Base-by-base conservation (phyloP, 2,329 filamentous ascomycete genomes). In the Cladosporium colombiae region DNA sequence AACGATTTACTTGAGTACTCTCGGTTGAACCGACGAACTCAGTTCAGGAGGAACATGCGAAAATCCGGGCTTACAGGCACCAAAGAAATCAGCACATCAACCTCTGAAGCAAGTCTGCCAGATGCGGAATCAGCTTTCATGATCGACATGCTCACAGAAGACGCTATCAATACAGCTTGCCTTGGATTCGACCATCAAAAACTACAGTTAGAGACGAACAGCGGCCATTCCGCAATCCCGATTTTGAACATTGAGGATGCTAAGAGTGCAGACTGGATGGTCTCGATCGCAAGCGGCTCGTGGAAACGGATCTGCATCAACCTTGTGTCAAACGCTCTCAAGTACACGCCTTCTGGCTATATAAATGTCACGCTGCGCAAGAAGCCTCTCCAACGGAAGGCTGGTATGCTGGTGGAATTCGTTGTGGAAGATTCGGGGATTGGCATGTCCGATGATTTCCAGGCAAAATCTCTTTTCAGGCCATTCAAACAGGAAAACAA, bases 401-500 rank as follows among this genome's bases (percentile, higher is more conserved):
- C 46, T 16, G 27, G 33, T 10, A n/a, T 29, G 10, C 46, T 52
- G 23, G 49, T 62, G 13, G 59, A 53, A 13, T 23, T 62, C 3
- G 16, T 40, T 7, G 59, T 91, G 0, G 79, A 80, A 0, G 89
- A 92, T 69, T 89, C 88, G 0, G 89, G 89, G 0, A 82, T 82
- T 40, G 89, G 89, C 1, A 91, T 91, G 60, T 84, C 84, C 0
- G 79, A 84, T 14, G 86, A 89, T 8, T 92, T 88, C 68, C 75
- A 91, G 5, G 81, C 83, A 31, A 83, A 86, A 18, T 81, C 84
- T 16, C 76, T 91, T 0, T 91, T 88, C 73, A 85, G 83, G 0
- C 86, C 88, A 0, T 91, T 91, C 66, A 77, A 81, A 0, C 89
- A 91, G 67, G 89, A 91, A 70, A 83, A 90, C 56, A 78, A 79